Conservation (phyloP, 306 rosid species). For the Purshia tridentata region DNA sequence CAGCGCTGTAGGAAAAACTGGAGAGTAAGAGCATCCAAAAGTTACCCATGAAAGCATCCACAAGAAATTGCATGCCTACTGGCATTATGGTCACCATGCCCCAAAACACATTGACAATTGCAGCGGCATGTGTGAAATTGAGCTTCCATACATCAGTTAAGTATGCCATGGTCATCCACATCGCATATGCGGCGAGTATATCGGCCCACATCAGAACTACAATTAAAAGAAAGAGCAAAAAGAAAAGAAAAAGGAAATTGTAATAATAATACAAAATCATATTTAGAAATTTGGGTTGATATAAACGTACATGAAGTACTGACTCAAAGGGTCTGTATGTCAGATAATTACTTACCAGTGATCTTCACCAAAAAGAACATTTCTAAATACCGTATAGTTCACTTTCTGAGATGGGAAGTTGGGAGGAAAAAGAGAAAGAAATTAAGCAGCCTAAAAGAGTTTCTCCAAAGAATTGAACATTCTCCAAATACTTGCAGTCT, state of each 20-base stretch:
- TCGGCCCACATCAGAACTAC: constrained; percentile 19
- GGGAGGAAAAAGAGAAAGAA: neutral
- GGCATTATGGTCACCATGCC: constrained; percentile 21
- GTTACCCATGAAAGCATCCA: constrained; percentile 25
- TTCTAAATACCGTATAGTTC: neutral
- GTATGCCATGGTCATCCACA: constrained; percentile 20
- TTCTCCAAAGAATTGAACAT: neutral
- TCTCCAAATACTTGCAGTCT: no score
- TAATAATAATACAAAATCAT: neutral
- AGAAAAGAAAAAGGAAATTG: neutral
- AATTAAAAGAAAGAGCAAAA: neutral
- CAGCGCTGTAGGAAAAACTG: constrained; percentile 12
- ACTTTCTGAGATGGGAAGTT: neutral
- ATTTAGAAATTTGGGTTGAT: neutral
- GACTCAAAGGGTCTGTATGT: neutral
- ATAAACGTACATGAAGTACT: neutral
- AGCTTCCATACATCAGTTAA: constrained; percentile 26
- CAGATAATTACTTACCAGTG: neutral
- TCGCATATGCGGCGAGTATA: neutral
- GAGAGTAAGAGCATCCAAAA: constrained; percentile 18
- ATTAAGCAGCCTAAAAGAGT: neutral
- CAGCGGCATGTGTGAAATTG: constrained; percentile 17
- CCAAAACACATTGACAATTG: constrained; percentile 20
- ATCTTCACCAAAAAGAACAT: neutral
- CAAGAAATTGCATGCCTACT: constrained; percentile 24